These are phyloP conservation scores for Hericium rajendrae DNA, from an alignment of 768 basidiomycete species.

Conservation along the genomic window DNA sequence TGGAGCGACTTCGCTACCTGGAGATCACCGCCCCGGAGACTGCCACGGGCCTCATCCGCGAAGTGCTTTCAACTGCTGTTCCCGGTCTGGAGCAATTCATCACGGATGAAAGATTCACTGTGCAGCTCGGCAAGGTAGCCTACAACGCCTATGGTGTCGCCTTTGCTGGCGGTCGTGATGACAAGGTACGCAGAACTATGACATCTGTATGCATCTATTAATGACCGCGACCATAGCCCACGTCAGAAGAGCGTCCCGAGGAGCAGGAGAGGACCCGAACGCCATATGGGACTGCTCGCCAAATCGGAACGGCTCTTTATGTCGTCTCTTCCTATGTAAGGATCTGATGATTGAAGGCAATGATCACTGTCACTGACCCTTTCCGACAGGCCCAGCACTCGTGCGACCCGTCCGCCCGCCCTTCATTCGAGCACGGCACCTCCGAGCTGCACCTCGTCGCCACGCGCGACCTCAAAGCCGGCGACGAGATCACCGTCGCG, in stretches of 20 bases:
- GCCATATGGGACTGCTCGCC: slow-evolving; percentile 62
- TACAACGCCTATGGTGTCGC: slow-evolving; percentile 75
- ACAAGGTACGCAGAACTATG: slow-evolving; percentile 41
- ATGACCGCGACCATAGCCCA: slow-evolving; percentile 33
- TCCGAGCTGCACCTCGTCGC: slow-evolving; percentile 66
- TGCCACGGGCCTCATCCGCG: slow-evolving; percentile 39
- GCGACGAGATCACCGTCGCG: slow-evolving; percentile 68
- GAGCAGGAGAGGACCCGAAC: slow-evolving; percentile 69
- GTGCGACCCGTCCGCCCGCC: slow-evolving; percentile 57
- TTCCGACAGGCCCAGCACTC: slow-evolving; percentile 53
- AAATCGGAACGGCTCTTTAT: slow-evolving; percentile 71
- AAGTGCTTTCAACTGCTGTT: slow-evolving; percentile 50
- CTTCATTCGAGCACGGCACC: slow-evolving; percentile 57
- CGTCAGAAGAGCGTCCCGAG: slow-evolving; percentile 47
- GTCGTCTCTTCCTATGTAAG: slow-evolving; percentile 64
- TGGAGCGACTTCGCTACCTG: slow-evolving; percentile 65
- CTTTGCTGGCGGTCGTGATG: slow-evolving; percentile 54
- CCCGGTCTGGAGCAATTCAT: slow-evolving; percentile 68
- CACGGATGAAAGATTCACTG: slow-evolving; percentile 50
- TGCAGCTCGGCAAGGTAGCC: slow-evolving; percentile 56
- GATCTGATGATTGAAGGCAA: background rate
- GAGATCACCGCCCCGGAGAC: slow-evolving; percentile 41
- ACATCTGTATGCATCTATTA: background rate
- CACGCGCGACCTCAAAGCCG: slow-evolving; percentile 53
- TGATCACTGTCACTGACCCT: background rate